Evolutionary conservation across 139 green algal genomes (phyloP), one percentile per base, ranked within the genome.

Genomic region (Coelastrella sp.): DNA sequence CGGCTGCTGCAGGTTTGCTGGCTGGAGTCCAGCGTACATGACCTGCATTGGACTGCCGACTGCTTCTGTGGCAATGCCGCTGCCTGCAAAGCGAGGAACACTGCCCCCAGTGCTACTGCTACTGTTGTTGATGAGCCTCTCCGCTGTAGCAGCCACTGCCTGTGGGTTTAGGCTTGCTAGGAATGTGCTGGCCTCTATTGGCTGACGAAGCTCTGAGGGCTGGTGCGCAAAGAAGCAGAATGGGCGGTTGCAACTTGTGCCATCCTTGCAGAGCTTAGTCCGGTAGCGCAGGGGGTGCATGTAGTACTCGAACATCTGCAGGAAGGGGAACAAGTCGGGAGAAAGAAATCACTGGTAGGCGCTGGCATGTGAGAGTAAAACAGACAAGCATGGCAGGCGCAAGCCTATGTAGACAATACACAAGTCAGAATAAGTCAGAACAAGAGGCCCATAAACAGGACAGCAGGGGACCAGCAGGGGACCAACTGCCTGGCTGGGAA

Each of bases 201-300:
- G 74, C 7, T 17, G 32, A 13, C 97, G 91, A 76, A 99, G 94
- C 93, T 99, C 94, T 58, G 92, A 82, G 7, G 94, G 83, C 0
- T 89, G 92, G 94, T 99, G 97, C 2, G 97, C 97, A 81, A 99
- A 99, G 94, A 99, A 99, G 95, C 97, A 99, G 20, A 99, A 96
- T 19, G 92, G 92, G 20, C 97, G 94, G 7, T 61, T 76, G 81
- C 81, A 87, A 23, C 64, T 19, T 3, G 14, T 3, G 11, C 61
- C 64, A 22, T 80, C 83, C 54, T 88, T 88, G 83, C 83, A 88
- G 54, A 88, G 80, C 54, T 71, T 87, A 11, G 82, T 87, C 16
- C 82, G 82, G 82, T 87, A 87, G 64, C 64, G 64, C 47, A 78
- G 32, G 4, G 82, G 82, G 65, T 87, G 82, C 47, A 78, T 58